Conservation (phyloP, 306 rosid species). For the Prunus mume region DNA sequence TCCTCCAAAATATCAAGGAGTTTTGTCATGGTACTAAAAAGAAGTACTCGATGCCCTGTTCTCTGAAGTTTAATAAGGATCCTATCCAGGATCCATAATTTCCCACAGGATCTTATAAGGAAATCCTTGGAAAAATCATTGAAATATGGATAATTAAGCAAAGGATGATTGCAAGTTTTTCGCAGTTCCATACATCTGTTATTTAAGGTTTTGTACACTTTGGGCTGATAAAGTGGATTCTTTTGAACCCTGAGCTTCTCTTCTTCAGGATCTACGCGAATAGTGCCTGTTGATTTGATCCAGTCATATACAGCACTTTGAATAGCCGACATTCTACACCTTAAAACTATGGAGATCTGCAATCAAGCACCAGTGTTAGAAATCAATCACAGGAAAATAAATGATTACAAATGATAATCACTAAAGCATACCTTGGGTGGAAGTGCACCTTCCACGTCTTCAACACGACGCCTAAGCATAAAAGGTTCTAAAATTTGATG, state of each 20-base stretch:
- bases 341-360: constrained; percentile 82
- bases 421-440: constrained; percentile 76
- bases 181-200: constrained; percentile 98
- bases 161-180: constrained; percentile 93
- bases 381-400: constrained; percentile 16
- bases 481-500: constrained; percentile 99
- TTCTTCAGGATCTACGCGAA: constrained; percentile 94
- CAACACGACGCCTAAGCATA: constrained; percentile 99
- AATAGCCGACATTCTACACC: constrained; percentile 87
- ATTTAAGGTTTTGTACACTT: constrained; percentile 78
- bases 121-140: constrained; percentile 63
- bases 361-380: constrained; percentile 38
- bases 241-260: constrained; percentile 67
- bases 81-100: constrained; percentile 92
- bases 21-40: constrained; percentile 97
- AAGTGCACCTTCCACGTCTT: constrained; percentile 97
- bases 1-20: constrained; percentile 94
- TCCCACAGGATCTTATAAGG: constrained; percentile 84
- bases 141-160: constrained; percentile 79
- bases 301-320: constrained; percentile 97
- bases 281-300: constrained; percentile 93
- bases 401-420: constrained; percentile 19
- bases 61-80: constrained; percentile 89
- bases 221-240: constrained; percentile 67
- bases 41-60: constrained; percentile 93